Evolutionary conservation across 495 filamentous ascomycete species (phyloP), one percentile per base, ranked within the genome.

Genomic region (Penicillium lividum): DNA sequence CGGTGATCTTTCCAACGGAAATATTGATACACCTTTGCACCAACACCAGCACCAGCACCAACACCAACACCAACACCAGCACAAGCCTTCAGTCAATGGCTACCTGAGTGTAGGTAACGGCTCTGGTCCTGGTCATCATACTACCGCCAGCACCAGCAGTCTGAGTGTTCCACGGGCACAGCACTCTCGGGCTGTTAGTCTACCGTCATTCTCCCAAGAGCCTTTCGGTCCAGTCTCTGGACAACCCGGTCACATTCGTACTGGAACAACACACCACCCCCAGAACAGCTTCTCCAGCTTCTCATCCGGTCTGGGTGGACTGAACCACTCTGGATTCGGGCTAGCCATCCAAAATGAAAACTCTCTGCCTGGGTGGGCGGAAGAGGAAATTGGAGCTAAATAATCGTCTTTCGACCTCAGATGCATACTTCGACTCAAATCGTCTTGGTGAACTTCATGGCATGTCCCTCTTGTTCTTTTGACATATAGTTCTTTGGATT

Each of bases 131-230:
- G 68, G 72, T 28, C 76, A 78, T 60, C 75, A 80, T 42, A 57
- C 74, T 31, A 86, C 92, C 5, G 89, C 90, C 25, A 91, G 91
- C 22, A 83, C 83, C 34, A 86, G 83, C 66, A 77, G 66, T 55
- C 67, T 84, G 53, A 83, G 77, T 58, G 77, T 77, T 18, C 79
- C 77, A 31, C 86, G 89, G 38, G 84, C 82, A 29, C 88, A 90
- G 62, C 92, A 96, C 73, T 88, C 85, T 64, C 88, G 92, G 31
- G 89, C 92, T 42, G 90, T 94, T 54, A 93, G 89, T 67, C 75
- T 96, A 60, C 92, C 92, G 1, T 91, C 82, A 5, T 87, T 87
- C 68, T 82, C 84, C 0, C 85, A 86, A 65, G 84, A 85, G 44
- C 77, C 78, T 22, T 81, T 85, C 52, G 77, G 78, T 4, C 80